Base-by-base conservation (phyloP, 768 basidiomycete genomes). In the Boletellus ananiceps region DNA sequence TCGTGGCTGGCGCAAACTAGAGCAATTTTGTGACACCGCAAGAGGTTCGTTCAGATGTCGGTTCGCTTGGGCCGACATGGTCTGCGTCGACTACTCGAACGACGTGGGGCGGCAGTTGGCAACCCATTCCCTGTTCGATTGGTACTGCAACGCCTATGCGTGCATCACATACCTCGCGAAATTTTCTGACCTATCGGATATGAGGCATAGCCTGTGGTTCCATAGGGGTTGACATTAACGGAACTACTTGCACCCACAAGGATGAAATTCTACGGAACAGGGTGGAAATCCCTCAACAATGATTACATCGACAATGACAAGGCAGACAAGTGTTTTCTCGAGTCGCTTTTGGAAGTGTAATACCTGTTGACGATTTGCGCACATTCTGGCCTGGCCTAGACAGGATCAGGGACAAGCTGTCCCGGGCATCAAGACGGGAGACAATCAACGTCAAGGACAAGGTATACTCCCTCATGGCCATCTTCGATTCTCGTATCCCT, bases 61-160 rank as follows among this genome's bases (percentile, higher is more conserved):
- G 11, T 61, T 59, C 31, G 60, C 54, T 31, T 61, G 60, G 57
- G 18, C 57, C 27, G 57, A 62, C 29, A 37, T 31, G 16, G 41
- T 44, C 27, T 61, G 60, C 43, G 35, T 59, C 8, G 44, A 61
- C 40, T 37, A 37, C 21, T 0, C 2, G 15, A 19, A 44, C 18
- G 33, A 2, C n/a, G 14, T 2, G 11, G 53, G 59, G 2, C 29
- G 25, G 12, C 19, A 51, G 31, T 11, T 5, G 23, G 38, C 42
- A 8, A 21, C 34, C 4, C 18, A 49, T 27, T 52, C 32, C 9
- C 18, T 46, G 4, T 61, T 62, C 25, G 32, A 46, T 31, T 61
- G 60, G 57, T 61, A 32, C 23, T 57, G 57, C 44, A 59, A 62
- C 7, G 57, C 60, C 9, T 50, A 62, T 13, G 40, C 62, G 2